Evolutionary conservation across 2,329 filamentous ascomycete genomes (phyloP), one percentile per base, ranked within the genome.

Genomic region (Teratosphaeria destructans): DNA sequence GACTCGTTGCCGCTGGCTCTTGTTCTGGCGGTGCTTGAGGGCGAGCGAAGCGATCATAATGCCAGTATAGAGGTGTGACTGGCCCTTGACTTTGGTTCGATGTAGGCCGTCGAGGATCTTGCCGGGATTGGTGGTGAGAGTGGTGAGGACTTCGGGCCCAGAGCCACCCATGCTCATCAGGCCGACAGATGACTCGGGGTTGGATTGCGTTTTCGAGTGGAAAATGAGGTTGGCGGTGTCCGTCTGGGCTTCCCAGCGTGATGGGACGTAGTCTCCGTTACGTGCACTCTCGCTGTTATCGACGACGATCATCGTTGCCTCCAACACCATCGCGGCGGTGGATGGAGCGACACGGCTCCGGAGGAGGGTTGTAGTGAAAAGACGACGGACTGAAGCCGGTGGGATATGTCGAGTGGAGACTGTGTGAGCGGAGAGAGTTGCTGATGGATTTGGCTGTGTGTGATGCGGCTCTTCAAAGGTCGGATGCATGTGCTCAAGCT

Each of bases 221-320:
- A 97, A 97, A 71, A 97, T 87, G 70, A 96, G 86, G 76, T 89
- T 94, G 71, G 95, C 90, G 59, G 93, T 92, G 76, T 99, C 94
- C 68, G 90, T 83, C 82, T 99, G 94, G 68, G 94, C 91, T 78
- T 96, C 91, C 82, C 92, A 99, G 76, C 94, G 86, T 67, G 92
- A 95, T 61, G 94, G 93, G 72, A 85, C 80, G 73, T 88, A 88
- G 76, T 99, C 94, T 73, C 95, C 94, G 78, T 99, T 99, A 74
- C 94, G 86, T 81, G 90, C 95, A 79, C 89, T 92, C 81, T 99
- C 94, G 81, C 92, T 96, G 82, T 97, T 99, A 83, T 99, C 94
- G 72, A 97, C 90, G 75, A 97, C 87, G 76, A 99, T 90, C 92
- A 99, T 97, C 64, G 95, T 95, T 79, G 94, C 95, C 86, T 99